Evolutionary conservation across 2,329 filamentous ascomycete genomes (phyloP).

Genomic region (Trichoderma guizhouense): DNA sequence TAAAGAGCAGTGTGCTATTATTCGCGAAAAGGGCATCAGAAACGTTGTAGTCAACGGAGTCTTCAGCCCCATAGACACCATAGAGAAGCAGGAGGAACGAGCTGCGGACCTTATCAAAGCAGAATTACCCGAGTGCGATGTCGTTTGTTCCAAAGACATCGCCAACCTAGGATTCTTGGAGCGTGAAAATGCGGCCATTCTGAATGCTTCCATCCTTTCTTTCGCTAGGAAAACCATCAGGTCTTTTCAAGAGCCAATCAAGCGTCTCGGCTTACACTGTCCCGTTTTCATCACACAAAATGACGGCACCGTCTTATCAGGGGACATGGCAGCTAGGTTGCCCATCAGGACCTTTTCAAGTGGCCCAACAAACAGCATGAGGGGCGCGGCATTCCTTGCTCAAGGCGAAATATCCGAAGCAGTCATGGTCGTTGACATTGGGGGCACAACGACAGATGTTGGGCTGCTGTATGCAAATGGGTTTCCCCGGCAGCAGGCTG

Average conservation of each 20-base stretch:
- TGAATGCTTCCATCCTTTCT: slow-evolving; percentile 59
- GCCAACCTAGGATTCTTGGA: slow-evolving; percentile 56
- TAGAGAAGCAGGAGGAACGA: slow-evolving; percentile 47
- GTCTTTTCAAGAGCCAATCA: slow-evolving; percentile 52
- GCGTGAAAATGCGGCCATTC: slow-evolving; percentile 61
- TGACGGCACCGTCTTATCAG: slow-evolving; percentile 58
- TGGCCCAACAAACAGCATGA: slow-evolving; percentile 62
- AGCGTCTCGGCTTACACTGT: slow-evolving; percentile 46
- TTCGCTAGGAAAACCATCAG: slow-evolving; percentile 57
- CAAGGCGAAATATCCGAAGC: slow-evolving; percentile 36
- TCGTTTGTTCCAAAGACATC: slow-evolving; percentile 51
- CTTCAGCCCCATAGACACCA: slow-evolving; percentile 52
- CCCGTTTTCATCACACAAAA: slow-evolving; percentile 62
- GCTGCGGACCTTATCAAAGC: slow-evolving; percentile 41
- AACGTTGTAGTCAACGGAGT: slow-evolving; percentile 49
- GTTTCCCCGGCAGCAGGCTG: slow-evolving; percentile 60
- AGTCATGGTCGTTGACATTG: slow-evolving; percentile 63
- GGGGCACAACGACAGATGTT: slow-evolving; percentile 64
- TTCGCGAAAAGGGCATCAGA: slow-evolving; percentile 42
- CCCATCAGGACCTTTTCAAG: slow-evolving; percentile 62
- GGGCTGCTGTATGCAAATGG: slow-evolving; percentile 59
- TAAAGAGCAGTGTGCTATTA: slow-evolving; percentile 35
- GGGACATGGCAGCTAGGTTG: slow-evolving; percentile 49
- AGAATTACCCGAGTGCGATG: slow-evolving; percentile 40
- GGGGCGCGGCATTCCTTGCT: slow-evolving; percentile 58